phyloP scores from a whole-genome alignment of 345 rosid species.

The Eucalyptus sideroxylon region DNA sequence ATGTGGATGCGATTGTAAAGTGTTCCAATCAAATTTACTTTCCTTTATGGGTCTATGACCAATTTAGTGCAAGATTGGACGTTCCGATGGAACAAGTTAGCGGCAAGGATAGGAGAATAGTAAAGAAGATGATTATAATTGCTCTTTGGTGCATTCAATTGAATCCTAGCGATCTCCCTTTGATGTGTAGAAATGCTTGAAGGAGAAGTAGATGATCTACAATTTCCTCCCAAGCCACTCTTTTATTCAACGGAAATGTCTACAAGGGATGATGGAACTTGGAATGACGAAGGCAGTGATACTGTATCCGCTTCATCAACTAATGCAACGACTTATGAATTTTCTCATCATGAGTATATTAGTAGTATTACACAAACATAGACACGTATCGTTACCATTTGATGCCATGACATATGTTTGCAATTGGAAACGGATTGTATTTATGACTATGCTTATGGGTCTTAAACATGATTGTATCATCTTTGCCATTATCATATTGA shows the following conservation, averaged over 20 bases:
- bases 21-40: no score
- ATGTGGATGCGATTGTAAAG: fast-evolving
- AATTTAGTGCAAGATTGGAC: no score
- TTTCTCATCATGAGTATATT: background rate
- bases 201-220: background rate
- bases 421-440: background rate
- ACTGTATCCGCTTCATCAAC: background rate
- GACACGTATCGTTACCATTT: background rate
- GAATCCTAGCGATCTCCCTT: no score
- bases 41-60: no score
- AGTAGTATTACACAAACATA: background rate
- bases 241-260: background rate
- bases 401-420: background rate
- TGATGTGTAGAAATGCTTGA: background rate
- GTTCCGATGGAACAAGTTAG: fast-evolving
- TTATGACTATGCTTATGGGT: background rate
- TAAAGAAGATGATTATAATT: no score
- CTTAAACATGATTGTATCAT: background rate
- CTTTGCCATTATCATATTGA: background rate
- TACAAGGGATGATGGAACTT: background rate
- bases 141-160: no score
- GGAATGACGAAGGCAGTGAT: background rate
- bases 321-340: background rate
- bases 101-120: no score
- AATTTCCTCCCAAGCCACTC: background rate